Percentiles rank a stretch among this genome's conserved stretches.
Conservation (phyloP, 371 early-diverging fungal genomes). For the Mucor indicus region DNA sequence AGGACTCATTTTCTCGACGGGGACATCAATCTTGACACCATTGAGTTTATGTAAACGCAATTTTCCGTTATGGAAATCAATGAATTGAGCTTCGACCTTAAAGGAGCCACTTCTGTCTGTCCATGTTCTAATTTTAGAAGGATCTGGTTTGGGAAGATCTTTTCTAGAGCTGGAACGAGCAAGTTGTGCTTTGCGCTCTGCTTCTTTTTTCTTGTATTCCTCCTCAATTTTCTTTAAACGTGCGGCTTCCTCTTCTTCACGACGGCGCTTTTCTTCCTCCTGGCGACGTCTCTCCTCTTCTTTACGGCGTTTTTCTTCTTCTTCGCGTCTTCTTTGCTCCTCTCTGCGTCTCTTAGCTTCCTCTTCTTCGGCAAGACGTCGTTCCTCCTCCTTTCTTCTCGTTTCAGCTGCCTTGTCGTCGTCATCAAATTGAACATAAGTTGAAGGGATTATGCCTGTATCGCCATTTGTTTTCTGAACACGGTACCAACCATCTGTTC, state of each 20-base stretch:
- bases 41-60: constrained; percentile 91
- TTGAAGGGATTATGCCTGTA: constrained; percentile 55
- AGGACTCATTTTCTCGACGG: constrained; percentile 79
- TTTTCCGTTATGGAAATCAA: constrained; percentile 74
- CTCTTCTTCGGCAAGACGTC: constrained; percentile 15
- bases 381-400: constrained; percentile 27
- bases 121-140: constrained; percentile 79
- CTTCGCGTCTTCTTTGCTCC: constrained; percentile 4
- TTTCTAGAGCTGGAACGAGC: constrained; percentile 24
- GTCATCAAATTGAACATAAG: constrained; percentile 51
- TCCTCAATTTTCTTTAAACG: constrained; percentile 35
- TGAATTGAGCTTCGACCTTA: constrained; percentile 87
- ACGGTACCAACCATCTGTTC: constrained; percentile 78
- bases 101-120: constrained; percentile 88
- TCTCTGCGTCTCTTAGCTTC: constrained; percentile 4
- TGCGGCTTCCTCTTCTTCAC: constrained; percentile 33
- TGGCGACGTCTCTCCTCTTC: constrained; percentile 6
- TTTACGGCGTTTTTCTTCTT: constrained; percentile 10
- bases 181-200: constrained; percentile 24
- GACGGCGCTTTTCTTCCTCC: too few relatives aligned
- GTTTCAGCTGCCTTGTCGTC: constrained; percentile 29
- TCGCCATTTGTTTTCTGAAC: constrained; percentile 42
- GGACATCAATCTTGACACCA: constrained; percentile 92
- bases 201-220: constrained; percentile 25
- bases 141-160: constrained; percentile 45